Conservation (phyloP, 192 early-diverging fungal genomes). For the Chytriomyces sp. region DNA sequence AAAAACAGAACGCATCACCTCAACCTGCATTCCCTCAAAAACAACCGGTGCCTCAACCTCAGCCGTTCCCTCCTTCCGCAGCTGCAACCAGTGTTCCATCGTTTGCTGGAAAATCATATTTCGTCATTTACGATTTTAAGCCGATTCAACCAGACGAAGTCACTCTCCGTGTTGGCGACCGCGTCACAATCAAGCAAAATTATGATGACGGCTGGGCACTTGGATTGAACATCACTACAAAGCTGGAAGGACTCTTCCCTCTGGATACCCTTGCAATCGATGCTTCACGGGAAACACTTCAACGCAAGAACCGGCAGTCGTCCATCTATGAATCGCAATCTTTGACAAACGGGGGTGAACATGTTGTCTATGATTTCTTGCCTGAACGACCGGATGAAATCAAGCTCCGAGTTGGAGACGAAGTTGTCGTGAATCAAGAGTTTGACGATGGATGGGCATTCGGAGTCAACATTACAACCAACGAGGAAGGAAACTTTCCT, state of each 20-base stretch:
- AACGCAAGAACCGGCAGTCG: background rate
- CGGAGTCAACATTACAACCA: background rate
- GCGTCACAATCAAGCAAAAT: background rate
- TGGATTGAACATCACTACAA: conserved; percentile 11
- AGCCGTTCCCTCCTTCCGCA: background rate
- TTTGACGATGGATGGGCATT: background rate
- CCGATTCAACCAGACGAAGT: conserved; percentile 11
- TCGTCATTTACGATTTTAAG: conserved; percentile 10
- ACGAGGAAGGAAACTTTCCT: background rate
- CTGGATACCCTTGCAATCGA: background rate
- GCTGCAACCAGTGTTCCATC: background rate
- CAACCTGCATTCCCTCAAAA: background rate
- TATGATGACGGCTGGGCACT: conserved; percentile 22
- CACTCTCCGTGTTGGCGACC: background rate
- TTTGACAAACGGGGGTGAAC: background rate
- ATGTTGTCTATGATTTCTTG: background rate
- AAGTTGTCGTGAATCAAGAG: background rate
- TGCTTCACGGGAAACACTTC: background rate
- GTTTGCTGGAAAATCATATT: no score
- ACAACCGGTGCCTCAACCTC: background rate
- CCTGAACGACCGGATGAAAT: background rate
- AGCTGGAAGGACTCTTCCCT: conserved; percentile 22
- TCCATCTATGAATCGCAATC: background rate
- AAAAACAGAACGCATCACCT: background rate
- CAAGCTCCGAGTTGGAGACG: background rate